These are phyloP conservation scores for Aspergillus alliaceus DNA, from an alignment of 2,329 filamentous ascomycete genomes.

Conservation along the genomic window DNA sequence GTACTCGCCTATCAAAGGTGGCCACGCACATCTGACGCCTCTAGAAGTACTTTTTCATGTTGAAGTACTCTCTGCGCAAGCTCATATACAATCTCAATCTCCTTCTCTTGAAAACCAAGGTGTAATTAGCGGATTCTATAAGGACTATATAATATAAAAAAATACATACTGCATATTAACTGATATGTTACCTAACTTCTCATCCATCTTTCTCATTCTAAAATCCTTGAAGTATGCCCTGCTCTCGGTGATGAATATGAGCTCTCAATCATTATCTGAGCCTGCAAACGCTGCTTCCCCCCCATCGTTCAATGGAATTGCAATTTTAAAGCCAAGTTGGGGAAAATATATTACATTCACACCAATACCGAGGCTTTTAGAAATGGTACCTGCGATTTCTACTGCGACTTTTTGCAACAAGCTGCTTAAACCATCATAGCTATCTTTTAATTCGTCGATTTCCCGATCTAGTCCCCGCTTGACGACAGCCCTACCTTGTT, in stretches of 20 bases:
- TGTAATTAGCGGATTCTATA: background rate
- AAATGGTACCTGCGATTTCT: conserved; percentile 63
- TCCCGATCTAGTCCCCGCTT: conserved; percentile 68
- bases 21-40: conserved; percentile 76
- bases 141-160: background rate
- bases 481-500: conserved; percentile 71
- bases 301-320: conserved; percentile 64
- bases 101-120: conserved; percentile 61
- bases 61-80: conserved; percentile 71
- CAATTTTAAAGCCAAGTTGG: conserved; percentile 85
- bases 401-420: conserved; percentile 69
- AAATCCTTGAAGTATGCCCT: conserved; percentile 83
- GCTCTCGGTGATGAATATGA: conserved; percentile 70
- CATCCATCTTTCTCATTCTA: conserved; percentile 78
- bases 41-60: conserved; percentile 64
- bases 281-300: conserved; percentile 65
- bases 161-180: conserved; percentile 69
- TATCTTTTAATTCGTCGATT: conserved; percentile 75
- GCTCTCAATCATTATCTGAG: conserved; percentile 68
- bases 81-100: conserved; percentile 83
- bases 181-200: conserved; percentile 82
- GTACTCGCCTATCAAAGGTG: conserved; percentile 69
- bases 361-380: conserved; percentile 54
- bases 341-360: conserved; percentile 87
- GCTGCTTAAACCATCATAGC: conserved; percentile 73